Conservation (phyloP, 345 rosid species). For the Hibiscus trionum region DNA sequence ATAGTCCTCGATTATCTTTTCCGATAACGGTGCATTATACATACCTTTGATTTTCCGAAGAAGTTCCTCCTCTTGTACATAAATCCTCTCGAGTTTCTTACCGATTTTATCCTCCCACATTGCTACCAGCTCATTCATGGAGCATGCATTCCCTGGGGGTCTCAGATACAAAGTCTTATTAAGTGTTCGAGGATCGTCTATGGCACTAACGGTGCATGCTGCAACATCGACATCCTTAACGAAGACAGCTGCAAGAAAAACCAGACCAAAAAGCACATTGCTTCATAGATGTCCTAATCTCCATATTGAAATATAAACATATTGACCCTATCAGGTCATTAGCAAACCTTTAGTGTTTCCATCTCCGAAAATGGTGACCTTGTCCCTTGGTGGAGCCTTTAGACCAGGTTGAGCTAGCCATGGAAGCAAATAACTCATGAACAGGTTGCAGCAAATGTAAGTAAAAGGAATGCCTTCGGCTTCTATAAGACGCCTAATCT, state of each 20-base stretch:
- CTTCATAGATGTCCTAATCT: not conserved
- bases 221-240: constrained; percentile 57
- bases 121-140: constrained; percentile 56
- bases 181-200: constrained; percentile 61
- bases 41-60: constrained; percentile 58
- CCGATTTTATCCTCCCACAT: constrained; percentile 69
- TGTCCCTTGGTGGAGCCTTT: constrained; percentile 55
- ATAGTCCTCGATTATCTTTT: not conserved
- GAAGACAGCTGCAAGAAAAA: constrained; percentile 46
- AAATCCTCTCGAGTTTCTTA: constrained; percentile 46
- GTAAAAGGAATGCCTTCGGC: constrained; percentile 59
- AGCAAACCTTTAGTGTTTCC: constrained; percentile 59
- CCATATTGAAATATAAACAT: not conserved
- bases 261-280: not conserved
- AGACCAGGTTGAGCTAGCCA: constrained; percentile 60
- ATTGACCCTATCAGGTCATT: not conserved
- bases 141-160: constrained; percentile 57
- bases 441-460: constrained; percentile 58
- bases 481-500: constrained; percentile 63
- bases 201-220: constrained; percentile 45
- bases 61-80: constrained; percentile 53
- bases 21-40: not conserved
- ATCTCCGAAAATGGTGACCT: constrained; percentile 58
- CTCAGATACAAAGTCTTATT: constrained; percentile 59
- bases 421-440: constrained; percentile 62